Conservation (phyloP, 2,329 filamentous ascomycete species). For the Fusarium metavorans region DNA sequence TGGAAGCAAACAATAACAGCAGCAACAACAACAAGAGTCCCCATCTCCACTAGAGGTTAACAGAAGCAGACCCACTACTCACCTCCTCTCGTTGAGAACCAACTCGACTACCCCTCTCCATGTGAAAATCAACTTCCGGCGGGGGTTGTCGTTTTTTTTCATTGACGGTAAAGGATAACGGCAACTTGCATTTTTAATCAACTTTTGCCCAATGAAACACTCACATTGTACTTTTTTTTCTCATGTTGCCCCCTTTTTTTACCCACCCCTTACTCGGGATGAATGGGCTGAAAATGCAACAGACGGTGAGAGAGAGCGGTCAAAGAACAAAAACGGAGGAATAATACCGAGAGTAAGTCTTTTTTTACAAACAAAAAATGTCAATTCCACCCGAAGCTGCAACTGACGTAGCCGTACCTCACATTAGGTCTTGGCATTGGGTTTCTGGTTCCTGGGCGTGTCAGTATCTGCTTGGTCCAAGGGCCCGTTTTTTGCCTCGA, state of each 20-base stretch:
- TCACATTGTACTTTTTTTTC: neutral
- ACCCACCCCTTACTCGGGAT: neutral
- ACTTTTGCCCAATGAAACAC: neutral
- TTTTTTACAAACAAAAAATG: neutral
- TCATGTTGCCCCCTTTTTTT: neutral
- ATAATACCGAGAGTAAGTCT: neutral
- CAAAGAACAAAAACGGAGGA: slow-evolving; percentile 1
- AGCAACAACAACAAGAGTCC: slow-evolving; percentile 6
- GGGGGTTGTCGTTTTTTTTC: slow-evolving; percentile 3
- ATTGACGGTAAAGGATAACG: slow-evolving; percentile 30
- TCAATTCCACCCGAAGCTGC: slow-evolving; percentile 29
- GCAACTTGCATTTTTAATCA: slow-evolving; percentile 20
- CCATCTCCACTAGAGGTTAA: slow-evolving; percentile 22
- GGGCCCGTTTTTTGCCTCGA: neutral
- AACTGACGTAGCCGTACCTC: slow-evolving; percentile 14
- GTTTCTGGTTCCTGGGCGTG: slow-evolving; percentile 15
- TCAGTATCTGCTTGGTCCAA: slow-evolving; percentile 31
- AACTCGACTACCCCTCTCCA: slow-evolving; percentile 22
- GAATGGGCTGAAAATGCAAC: neutral
- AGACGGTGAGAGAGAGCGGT: slow-evolving; percentile 17
- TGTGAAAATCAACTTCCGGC: slow-evolving; percentile 34
- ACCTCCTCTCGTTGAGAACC: slow-evolving; percentile 17
- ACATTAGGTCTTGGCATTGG: neutral
- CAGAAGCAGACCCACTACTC: slow-evolving; percentile 37
- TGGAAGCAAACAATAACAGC: neutral